A percentile compares a stretch with the other conserved stretches of the same genome.
These are phyloP conservation scores for Penicillium angulare DNA, from an alignment of 495 filamentous ascomycete genomes.

Conservation along the genomic window DNA sequence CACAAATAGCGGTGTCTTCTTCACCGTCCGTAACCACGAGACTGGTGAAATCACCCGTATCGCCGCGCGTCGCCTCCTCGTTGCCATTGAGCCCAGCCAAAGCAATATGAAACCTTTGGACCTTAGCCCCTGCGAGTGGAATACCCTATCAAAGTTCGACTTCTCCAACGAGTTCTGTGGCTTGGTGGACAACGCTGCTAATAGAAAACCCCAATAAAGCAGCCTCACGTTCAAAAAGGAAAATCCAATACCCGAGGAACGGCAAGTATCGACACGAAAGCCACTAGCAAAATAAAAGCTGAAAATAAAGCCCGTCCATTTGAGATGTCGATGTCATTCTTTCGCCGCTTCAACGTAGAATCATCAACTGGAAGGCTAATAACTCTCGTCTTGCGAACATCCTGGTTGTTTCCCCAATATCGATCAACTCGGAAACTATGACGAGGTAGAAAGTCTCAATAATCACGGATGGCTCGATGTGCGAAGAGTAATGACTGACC, in stretches of 20 bases:
- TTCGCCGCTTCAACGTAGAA: not conserved
- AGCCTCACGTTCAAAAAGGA: not conserved
- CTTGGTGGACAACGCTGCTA: slow-evolving; percentile 29
- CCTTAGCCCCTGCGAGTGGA: slow-evolving; percentile 26
- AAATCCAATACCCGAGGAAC: not conserved
- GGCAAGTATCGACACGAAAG: not conserved
- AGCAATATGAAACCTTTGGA: slow-evolving; percentile 31
- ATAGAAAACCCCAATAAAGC: no score
- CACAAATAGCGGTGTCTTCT: slow-evolving; percentile 21
- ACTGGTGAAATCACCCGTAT: slow-evolving; percentile 26
- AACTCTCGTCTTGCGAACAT: not conserved
- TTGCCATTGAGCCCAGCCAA: slow-evolving; percentile 34
- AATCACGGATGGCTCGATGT: not conserved
- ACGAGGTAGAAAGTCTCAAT: not conserved
- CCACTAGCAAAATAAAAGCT: not conserved
- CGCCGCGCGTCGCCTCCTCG: slow-evolving; percentile 35
- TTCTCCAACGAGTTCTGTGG: slow-evolving; percentile 37
- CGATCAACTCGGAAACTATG: not conserved
- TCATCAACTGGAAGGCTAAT: not conserved
- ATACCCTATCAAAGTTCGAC: slow-evolving; percentile 28
- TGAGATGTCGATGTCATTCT: not conserved
- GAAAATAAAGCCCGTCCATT: not conserved
- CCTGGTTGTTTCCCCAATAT: not conserved
- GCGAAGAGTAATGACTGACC: not conserved
- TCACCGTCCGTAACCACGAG: slow-evolving; percentile 31